These are phyloP conservation scores for Ogataea nakhonphanomensis DNA, from an alignment of 805 yeast genomes.

Conservation along the genomic window DNA sequence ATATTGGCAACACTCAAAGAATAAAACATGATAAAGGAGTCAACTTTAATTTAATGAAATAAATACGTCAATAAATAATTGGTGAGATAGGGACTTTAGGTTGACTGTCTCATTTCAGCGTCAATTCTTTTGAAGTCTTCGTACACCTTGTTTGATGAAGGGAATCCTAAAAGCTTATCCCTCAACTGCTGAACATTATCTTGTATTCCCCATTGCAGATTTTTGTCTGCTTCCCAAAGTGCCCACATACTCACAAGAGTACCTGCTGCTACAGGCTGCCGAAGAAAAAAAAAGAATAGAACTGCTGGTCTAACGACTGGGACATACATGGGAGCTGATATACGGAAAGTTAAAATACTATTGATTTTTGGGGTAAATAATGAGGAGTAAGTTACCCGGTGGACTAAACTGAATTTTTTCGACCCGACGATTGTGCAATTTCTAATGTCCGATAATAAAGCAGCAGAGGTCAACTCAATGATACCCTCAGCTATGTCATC, in stretches of 20 bases:
- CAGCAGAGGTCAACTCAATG: slow-evolving; percentile 7
- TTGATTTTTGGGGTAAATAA: no score
- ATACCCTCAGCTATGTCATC: slow-evolving; percentile 18
- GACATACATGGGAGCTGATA: slow-evolving; percentile 19
- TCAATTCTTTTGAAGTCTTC: slow-evolving; percentile 32
- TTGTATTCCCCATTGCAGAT: slow-evolving; percentile 31
- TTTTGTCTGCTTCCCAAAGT: slow-evolving; percentile 37
- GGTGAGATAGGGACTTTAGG: slow-evolving; percentile 5
- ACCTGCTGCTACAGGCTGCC: slow-evolving; percentile 38
- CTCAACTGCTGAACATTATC: slow-evolving; percentile 26
- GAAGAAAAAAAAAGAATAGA: slow-evolving; percentile 33
- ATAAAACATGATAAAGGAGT: background rate
- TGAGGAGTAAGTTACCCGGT: slow-evolving; percentile 6
- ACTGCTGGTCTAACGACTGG: slow-evolving; percentile 36
- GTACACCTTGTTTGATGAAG: slow-evolving; percentile 31
- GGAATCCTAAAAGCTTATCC: slow-evolving; percentile 31
- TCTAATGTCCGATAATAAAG: slow-evolving; percentile 11
- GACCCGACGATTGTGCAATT: slow-evolving; percentile 9
- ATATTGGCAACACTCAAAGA: no score
- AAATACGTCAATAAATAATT: slow-evolving; percentile 4
- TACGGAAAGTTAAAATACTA: no score
- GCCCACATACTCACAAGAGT: slow-evolving; percentile 31
- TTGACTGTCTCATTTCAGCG: slow-evolving; percentile 20
- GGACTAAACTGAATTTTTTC: slow-evolving; percentile 2
- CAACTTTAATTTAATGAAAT: slow-evolving; percentile 6